Evolutionary conservation across 1,139 yeast species (phyloP).

Genomic region (Debaryomyces fabryi): DNA sequence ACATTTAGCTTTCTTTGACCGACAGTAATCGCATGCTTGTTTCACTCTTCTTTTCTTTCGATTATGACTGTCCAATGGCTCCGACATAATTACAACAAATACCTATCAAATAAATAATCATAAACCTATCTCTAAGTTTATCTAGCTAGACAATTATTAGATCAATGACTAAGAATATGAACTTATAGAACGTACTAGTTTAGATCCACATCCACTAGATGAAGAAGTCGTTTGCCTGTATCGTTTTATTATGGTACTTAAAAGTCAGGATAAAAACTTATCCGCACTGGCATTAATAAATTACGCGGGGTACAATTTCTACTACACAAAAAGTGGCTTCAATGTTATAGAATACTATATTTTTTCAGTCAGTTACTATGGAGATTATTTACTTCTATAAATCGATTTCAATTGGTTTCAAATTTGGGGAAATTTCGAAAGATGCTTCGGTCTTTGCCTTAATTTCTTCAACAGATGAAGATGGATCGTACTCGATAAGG

Average conservation of each 20-base stretch:
- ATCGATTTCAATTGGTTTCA: neutral
- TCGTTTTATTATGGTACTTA: slow-evolving; percentile 1
- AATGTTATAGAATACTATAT: neutral
- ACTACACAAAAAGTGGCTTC: neutral
- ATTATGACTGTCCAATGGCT: slow-evolving; percentile 2
- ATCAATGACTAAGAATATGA: neutral
- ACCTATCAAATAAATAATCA: neutral
- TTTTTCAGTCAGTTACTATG: neutral
- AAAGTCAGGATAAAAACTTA: slow-evolving; percentile 4
- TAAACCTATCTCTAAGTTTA: neutral
- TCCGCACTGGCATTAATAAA: neutral
- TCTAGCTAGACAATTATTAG: neutral
- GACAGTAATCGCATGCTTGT: slow-evolving; percentile 29
- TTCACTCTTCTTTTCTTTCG: slow-evolving; percentile 21
- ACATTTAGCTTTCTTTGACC: slow-evolving; percentile 27
- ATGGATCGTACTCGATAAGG: slow-evolving; percentile 32
- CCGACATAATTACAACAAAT: slow-evolving; percentile 2
- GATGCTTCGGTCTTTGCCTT: slow-evolving; percentile 41
- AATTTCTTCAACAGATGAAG: slow-evolving; percentile 35
- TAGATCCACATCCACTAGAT: neutral
- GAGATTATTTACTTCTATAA: neutral
- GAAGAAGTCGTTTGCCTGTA: neutral
- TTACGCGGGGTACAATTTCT: slow-evolving; percentile 2
- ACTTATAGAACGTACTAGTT: neutral
- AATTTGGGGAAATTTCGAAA: slow-evolving; percentile 34